A percentile compares a stretch with the other conserved stretches of the same genome.
These are phyloP conservation scores for Periconia sp. DNA, from an alignment of 2,329 filamentous ascomycete genomes.

Conservation along the genomic window DNA sequence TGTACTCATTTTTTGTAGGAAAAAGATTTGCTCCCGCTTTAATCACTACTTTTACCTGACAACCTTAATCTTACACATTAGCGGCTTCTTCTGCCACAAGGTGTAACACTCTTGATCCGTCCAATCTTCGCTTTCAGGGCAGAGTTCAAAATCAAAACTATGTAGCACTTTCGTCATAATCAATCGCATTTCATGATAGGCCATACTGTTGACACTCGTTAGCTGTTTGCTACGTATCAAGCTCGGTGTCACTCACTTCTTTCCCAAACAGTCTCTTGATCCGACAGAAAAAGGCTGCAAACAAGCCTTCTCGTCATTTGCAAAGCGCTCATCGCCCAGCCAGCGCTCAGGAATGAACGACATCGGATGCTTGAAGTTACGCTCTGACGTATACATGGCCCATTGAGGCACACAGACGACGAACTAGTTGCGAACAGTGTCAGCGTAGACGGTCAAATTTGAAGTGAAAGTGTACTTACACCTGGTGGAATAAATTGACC, in stretches of 20 bases:
- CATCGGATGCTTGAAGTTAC: constrained; percentile 44
- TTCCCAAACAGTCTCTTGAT: constrained; percentile 46
- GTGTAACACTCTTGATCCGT: constrained; percentile 39
- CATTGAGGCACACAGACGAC: constrained; percentile 23
- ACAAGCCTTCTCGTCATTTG: constrained; percentile 37
- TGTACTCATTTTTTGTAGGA: too few species aligned
- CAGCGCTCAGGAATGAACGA: constrained; percentile 52
- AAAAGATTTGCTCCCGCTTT: too few species aligned
- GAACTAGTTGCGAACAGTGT: constrained; percentile 6
- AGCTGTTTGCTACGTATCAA: too few species aligned
- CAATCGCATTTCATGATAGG: constrained; percentile 50
- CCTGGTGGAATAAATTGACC: constrained; percentile 43
- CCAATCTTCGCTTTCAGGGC: constrained; percentile 38
- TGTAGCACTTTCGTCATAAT: constrained; percentile 47
- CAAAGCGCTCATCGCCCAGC: constrained; percentile 34
- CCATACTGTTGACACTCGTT: constrained; percentile 30
- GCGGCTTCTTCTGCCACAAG: constrained; percentile 46
- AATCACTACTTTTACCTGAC: too few species aligned
- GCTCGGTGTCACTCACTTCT: constrained; percentile 46
- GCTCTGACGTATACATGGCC: constrained; percentile 10
- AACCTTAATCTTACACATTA: constrained; percentile 38
- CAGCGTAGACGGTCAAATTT: background rate
- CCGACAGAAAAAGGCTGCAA: constrained; percentile 55
- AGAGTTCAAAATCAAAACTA: constrained; percentile 48
- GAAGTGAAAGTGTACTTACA: constrained; percentile 17